Evolutionary conservation across 805 yeast genomes (phyloP), one percentile per base, ranked within the genome.

Genomic region (Kodamaea restingae): DNA sequence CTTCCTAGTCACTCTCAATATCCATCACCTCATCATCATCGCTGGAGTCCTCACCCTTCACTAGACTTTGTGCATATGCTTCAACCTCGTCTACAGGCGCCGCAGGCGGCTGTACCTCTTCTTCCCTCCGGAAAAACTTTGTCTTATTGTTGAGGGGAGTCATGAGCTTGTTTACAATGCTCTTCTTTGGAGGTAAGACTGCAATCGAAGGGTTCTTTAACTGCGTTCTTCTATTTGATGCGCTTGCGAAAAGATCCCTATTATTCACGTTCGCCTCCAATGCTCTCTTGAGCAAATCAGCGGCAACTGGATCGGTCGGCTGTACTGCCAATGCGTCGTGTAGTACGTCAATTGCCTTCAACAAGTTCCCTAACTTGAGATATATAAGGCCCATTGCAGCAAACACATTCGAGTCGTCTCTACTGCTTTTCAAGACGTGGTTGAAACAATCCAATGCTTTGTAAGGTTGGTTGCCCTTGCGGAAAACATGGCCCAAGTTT

Each of bases 401-500:
- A 46, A 83, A 76, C 3, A 87, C 71, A 50, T 84, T 87, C 24
- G 71, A 60, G 31, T 86, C 73, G 57, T 88, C 93, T 40, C 75
- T 76, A 30, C 80, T 80, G 21, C 87, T 74, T 46, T 77, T 80
- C 24, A 85, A 59, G 2, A 93, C 95, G 48, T 81, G 80, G 43
- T 78, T 78, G 58, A 93, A 91, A 53, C 84, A 84, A 33, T 70
- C 74, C 30, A 88, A 67, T 0, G 97, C 84, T 54, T 80, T 78
- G 34, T 78, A 77, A 41, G 70, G 76, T 36, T 73, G 70, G 35
- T 78, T 79, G 37, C 79, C 58, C 39, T 84, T 70, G 45, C 96
- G 67, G 57, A 84, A 88, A 3, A 90, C 95, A 58, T 90, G 96
- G 0, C 95, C 96, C 43, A 90, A 66, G 58, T 90, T 90, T 17